These are phyloP conservation scores for Meyerozyma elateridarum DNA, from an alignment of 1,139 yeast species.

Conservation along the genomic window DNA sequence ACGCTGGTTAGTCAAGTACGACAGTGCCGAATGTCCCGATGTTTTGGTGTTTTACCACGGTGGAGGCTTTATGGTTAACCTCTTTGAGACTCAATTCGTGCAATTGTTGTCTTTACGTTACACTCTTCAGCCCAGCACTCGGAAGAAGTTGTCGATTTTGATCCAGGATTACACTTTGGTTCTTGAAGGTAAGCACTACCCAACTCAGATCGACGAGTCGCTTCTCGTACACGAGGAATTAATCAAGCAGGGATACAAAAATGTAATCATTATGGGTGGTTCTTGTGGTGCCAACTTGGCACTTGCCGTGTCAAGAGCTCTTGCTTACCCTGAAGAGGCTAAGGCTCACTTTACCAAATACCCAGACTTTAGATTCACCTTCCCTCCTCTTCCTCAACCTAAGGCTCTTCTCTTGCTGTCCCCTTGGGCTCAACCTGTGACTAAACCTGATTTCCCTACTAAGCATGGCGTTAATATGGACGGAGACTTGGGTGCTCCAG, in stretches of 20 bases:
- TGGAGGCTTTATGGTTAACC: conserved; percentile 37
- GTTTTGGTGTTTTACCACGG: conserved; percentile 28
- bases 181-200: conserved; percentile 25
- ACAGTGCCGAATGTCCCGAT: conserved; percentile 6
- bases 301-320: conserved; percentile 27
- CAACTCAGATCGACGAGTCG: conserved; percentile 37
- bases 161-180: conserved; percentile 38
- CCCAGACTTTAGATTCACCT: conserved; percentile 18
- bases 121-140: conserved; percentile 18
- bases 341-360: conserved; percentile 16
- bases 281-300: conserved; percentile 46
- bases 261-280: conserved; percentile 39
- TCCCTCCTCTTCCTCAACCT: conserved; percentile 23
- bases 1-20: conserved; percentile 15
- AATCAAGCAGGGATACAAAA: conserved; percentile 22
- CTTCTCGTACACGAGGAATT: conserved; percentile 25
- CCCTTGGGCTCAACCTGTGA: conserved; percentile 40
- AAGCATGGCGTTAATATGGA: conserved; percentile 18
- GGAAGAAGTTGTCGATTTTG: conserved; percentile 23
- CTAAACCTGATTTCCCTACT: conserved; percentile 16
- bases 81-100: conserved; percentile 25
- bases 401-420: conserved; percentile 30
- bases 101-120: conserved; percentile 22
- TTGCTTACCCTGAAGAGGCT: conserved; percentile 30
- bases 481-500: conserved; percentile 33